Conservation (phyloP, 2,329 filamentous ascomycete species). For the Fusarium coicis region DNA sequence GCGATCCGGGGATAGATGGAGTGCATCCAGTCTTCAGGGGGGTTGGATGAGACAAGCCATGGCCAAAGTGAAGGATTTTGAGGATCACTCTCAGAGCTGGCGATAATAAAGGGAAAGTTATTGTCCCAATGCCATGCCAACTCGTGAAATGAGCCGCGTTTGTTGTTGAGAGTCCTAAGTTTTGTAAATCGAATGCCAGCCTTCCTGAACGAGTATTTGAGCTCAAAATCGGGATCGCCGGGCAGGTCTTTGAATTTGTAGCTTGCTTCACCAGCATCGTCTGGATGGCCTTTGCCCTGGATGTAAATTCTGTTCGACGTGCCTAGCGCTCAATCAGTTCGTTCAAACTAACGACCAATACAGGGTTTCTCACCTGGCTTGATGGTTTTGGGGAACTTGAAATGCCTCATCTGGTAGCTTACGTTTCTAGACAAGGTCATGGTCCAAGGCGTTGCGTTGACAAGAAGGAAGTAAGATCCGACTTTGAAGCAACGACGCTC, state of each 20-base stretch:
- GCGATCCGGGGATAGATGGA: neutral
- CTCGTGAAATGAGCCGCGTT: neutral
- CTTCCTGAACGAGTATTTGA: neutral
- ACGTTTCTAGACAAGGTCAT: neutral
- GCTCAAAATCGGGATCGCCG: neutral
- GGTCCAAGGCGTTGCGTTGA: neutral
- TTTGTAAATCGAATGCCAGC: neutral
- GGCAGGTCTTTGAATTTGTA: neutral
- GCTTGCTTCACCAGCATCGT: neutral
- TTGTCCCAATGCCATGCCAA: neutral
- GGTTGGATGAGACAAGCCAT: neutral
- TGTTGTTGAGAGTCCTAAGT: neutral
- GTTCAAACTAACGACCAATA: rapidly evolving
- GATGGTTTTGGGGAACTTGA: neutral
- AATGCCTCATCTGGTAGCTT: neutral
- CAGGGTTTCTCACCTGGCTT: neutral
- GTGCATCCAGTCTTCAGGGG: neutral
- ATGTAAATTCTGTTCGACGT: neutral
- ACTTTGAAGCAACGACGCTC: neutral
- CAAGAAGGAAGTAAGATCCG: neutral
- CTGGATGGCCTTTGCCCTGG: neutral
- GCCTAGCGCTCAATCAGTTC: neutral
- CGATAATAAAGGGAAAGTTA: neutral
- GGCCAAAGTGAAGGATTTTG: neutral
- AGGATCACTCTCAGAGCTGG: neutral